Percentiles rank a stretch among this genome's conserved stretches.
Evolutionary conservation across 352 stramenopile genomes (phyloP).

Genomic region (Globisporangium recalcitrans): DNA sequence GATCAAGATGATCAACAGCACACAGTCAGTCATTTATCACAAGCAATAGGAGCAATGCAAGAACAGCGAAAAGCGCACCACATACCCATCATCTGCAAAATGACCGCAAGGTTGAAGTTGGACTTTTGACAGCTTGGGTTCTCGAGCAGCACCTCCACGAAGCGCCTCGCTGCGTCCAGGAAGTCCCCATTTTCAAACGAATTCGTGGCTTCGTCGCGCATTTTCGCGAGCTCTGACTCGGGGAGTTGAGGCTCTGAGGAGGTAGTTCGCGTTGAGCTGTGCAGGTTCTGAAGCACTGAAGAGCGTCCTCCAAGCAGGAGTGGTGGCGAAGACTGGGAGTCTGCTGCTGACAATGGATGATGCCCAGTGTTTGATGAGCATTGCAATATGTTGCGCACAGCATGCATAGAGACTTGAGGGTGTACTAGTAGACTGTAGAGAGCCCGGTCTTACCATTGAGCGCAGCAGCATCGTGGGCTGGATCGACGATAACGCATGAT

Average conservation of each 20-base stretch:
- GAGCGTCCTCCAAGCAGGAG: background rate
- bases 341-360: background rate
- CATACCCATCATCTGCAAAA: constrained; percentile 60
- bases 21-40: background rate
- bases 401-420: background rate
- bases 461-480: background rate
- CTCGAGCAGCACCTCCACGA: constrained; percentile 41
- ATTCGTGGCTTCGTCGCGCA: constrained; percentile 34
- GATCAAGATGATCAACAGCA: too few relatives aligned
- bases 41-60: too few relatives aligned
- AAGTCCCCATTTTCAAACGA: constrained; percentile 57
- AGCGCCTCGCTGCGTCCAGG: constrained; percentile 35
- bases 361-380: background rate
- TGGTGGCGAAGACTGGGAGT: background rate
- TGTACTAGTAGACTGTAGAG: background rate
- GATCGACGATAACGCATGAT: constrained; percentile 26
- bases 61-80: too few relatives aligned
- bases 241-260: background rate
- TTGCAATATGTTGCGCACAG: background rate
- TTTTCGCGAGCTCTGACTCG: constrained; percentile 26
- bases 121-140: constrained; percentile 53
- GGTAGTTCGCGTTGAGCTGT: background rate
- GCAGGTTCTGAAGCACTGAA: background rate
- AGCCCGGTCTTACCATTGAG: background rate
- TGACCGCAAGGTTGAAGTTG: constrained; percentile 76